Conservation (phyloP, 2,329 filamentous ascomycete genomes). For the Aureobasidium vineae region DNA sequence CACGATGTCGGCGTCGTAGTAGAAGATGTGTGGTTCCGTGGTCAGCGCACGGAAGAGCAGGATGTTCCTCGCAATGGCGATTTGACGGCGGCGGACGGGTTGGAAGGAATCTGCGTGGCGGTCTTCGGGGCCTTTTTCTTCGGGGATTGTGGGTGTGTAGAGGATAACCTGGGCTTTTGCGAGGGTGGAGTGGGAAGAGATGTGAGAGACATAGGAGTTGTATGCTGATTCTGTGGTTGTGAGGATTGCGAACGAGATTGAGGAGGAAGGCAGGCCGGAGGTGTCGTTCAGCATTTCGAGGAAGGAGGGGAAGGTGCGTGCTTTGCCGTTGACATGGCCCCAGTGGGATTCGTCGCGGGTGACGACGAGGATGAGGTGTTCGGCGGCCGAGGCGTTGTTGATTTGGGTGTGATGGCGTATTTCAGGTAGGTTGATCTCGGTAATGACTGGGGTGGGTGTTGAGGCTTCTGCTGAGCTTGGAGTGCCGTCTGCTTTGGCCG, state of each 20-base stretch:
- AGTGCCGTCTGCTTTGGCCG: background rate
- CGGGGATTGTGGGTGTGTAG: background rate
- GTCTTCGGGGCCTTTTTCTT: background rate
- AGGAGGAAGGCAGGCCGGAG: background rate
- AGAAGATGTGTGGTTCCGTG: conserved; percentile 7
- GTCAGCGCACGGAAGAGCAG: background rate
- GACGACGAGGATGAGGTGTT: conserved; percentile 18
- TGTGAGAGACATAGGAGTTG: background rate
- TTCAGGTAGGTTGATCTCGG: background rate
- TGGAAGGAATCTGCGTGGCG: background rate
- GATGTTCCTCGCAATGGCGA: background rate
- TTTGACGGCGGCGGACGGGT: background rate
- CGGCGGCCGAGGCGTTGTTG: conserved; percentile 6
- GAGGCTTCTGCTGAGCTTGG: background rate
- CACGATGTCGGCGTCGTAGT: background rate
- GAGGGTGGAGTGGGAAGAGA: background rate
- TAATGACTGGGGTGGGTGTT: background rate
- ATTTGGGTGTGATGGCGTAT: background rate
- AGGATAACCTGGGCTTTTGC: conserved; percentile 8
- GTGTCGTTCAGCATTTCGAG: conserved; percentile 9
- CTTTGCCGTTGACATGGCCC: conserved; percentile 3
- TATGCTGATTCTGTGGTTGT: background rate
- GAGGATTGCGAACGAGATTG: conserved; percentile 1
- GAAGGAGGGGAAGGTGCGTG: background rate
- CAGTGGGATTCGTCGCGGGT: background rate